Base-by-base conservation (phyloP, 225 moss, liverwort and hornwort genomes). In the Neckera pumila region DNA sequence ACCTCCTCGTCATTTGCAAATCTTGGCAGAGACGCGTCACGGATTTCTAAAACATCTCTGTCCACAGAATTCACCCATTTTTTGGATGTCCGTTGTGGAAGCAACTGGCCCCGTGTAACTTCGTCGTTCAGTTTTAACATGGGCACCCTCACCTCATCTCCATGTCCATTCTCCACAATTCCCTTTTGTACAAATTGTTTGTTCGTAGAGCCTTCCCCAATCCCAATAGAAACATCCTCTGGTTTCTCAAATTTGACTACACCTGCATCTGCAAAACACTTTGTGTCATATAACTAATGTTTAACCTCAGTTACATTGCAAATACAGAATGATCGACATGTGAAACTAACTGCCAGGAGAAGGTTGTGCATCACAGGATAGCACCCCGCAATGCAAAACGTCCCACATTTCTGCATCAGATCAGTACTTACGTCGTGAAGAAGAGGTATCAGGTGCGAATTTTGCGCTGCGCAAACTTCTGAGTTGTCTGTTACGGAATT, bases 1-100 rank as follows among this genome's bases (percentile, higher is more conserved):
- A 98, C 97, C 85, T 95, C 95, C 85, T 95, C 96, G 86, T 96
- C 98, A 58, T 96, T 94, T 76, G 90, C n/a, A 86, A 83, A 92
- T 14, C 91, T 87, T 86, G 92, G 91, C 72, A 94, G 83, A 19
- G 83, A 54, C 77, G 88, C 93, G 34, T 93, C 91, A 77, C 76
- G 83, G 77, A 90, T 95, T 89, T 90, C 72, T 80, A 92, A 36
- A 58, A 90, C 88, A 87, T 90, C 88, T 87, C 93, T 87, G 70
- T 87, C 90, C 80, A 81, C 90, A 83, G 90, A 90, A 73, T 90
- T 90, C 82, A 76, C 86, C 92, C 91, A 77, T 65, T 87, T 90
- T 78, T 92, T 94, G 70, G 92, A 38, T 60, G 82, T 91, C 61
- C 93, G 91, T 70, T 93, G 93, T 26, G 70, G 33, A 80, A 88